Conservation (phyloP, 768 basidiomycete species). For the Mycena alexandri region DNA sequence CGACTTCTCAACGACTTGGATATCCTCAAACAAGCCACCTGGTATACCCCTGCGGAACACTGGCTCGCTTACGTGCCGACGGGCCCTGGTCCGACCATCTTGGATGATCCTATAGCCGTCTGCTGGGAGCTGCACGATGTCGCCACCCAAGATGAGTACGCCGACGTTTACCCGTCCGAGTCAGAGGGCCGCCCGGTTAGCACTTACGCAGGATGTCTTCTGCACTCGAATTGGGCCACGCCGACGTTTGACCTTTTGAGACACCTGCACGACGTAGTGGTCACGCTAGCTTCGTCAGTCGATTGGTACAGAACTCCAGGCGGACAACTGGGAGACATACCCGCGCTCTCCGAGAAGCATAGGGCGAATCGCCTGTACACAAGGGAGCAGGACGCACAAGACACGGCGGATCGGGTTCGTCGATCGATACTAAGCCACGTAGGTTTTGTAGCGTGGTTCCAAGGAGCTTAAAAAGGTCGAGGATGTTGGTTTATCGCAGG, state of each 20-base stretch:
- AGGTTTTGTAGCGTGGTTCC: conserved; percentile 2
- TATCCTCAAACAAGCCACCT: neutral
- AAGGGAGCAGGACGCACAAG: neutral
- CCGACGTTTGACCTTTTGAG: neutral
- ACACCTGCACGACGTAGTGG: neutral
- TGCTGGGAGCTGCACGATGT: neutral
- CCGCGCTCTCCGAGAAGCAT: neutral
- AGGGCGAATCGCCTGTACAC: too few species aligned
- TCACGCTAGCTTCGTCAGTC: neutral
- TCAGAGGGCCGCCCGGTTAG: neutral
- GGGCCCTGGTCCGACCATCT: too few species aligned
- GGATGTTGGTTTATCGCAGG: neutral
- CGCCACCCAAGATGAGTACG: neutral
- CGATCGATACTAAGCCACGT: neutral
- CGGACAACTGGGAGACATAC: neutral
- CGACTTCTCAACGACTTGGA: neutral
- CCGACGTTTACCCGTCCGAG: neutral
- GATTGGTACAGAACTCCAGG: neutral
- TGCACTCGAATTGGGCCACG: neutral
- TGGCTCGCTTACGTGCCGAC: neutral
- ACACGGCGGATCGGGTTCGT: neutral
- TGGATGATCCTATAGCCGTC: neutral
- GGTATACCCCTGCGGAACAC: neutral
- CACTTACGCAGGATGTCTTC: neutral
- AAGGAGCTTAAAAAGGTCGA: neutral